Base-by-base conservation (phyloP, 2,329 filamentous ascomycete species). In the Trichoderma citrinoviride region DNA sequence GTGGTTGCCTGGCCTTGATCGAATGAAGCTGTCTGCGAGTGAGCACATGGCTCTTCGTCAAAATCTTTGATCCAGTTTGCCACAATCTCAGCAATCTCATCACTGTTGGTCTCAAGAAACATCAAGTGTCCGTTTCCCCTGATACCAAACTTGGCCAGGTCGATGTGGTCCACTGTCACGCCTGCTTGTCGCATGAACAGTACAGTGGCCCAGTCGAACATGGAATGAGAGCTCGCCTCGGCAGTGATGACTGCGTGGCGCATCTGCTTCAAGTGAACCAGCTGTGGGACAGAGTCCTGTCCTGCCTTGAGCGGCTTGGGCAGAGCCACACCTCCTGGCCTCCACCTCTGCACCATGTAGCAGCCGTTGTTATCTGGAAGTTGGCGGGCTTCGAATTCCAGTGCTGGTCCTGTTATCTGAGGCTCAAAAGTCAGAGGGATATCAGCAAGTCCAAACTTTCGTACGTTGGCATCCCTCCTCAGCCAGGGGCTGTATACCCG, bases 91-190 rank as follows among this genome's bases (percentile, higher is more conserved):
- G 79, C 80, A 61, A 85, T 76, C 0, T 76, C 69, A 37, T 78
- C 67, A 65, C 79, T 85, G 69, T 86, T 85, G 68, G 74, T 77
- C 74, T 86, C 83, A 40, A 86, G 69, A 52, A 84, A 83, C 74
- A 82, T 77, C 65, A 87, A 77, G 68, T 86, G 84, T 0, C 82
- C 84, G 65, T 87, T 87, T 0, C 85, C 85, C 23, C 73, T 70
- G 1, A 86, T 79, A 0, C 77, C 77, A 1, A 74, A 64, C 0
- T 81, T 72, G 0, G 75, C 78, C 50, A 87, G 74, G 56, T 77
- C 73, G 41, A 84, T 67, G 73, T 79, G 80, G 2, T 81, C 75
- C 1, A 79, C 76, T 0, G 69, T 65, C 1, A 81, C 77, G 0
- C 85, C 84, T 2, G 80, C 83, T 70, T 88, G 85, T 60, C 73